Evolutionary conservation across 2,329 filamentous ascomycete species (phyloP).

Genomic region (Cladorrhinum sp.): DNA sequence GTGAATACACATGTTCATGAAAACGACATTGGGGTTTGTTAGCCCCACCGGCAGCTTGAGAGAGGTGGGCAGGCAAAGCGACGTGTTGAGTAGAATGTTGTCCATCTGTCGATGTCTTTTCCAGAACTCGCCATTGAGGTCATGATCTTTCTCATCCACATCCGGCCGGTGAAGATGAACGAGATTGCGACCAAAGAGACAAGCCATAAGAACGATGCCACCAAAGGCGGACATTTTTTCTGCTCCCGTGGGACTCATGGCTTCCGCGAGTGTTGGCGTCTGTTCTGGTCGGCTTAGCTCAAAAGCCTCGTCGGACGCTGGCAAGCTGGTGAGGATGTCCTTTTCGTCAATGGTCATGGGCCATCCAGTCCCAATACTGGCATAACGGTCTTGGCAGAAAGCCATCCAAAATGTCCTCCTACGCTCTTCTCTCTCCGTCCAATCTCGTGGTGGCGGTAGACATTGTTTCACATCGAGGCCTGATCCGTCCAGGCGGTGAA

Average conservation of each 20-base stretch:
- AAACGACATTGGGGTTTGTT: constrained; percentile 78
- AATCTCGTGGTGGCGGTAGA: constrained; percentile 79
- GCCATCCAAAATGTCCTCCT: constrained; percentile 93
- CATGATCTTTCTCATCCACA: constrained; percentile 74
- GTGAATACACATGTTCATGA: constrained; percentile 95
- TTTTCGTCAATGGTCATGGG: constrained; percentile 90
- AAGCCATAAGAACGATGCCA: constrained; percentile 80
- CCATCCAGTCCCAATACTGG: constrained; percentile 95
- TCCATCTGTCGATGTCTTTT: constrained; percentile 87
- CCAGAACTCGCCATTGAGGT: constrained; percentile 94
- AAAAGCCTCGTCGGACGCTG: constrained; percentile 80
- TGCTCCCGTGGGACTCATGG: constrained; percentile 68
- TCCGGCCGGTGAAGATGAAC: constrained; percentile 87
- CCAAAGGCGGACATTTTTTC: constrained; percentile 73
- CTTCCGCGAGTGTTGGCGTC: constrained; percentile 67
- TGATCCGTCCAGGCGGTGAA: constrained; percentile 79
- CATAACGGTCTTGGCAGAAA: constrained; percentile 86
- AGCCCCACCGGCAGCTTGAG: constrained; percentile 77
- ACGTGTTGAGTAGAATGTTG: constrained; percentile 83
- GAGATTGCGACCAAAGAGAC: constrained; percentile 85
- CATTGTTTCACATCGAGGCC: constrained; percentile 92
- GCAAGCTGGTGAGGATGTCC: constrained; percentile 85
- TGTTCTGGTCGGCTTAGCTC: constrained; percentile 73
- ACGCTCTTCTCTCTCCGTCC: constrained; percentile 90
- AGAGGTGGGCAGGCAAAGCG: constrained; percentile 74